Conservation (phyloP, 2,329 filamentous ascomycete genomes). For the Diaporthe sp. region DNA sequence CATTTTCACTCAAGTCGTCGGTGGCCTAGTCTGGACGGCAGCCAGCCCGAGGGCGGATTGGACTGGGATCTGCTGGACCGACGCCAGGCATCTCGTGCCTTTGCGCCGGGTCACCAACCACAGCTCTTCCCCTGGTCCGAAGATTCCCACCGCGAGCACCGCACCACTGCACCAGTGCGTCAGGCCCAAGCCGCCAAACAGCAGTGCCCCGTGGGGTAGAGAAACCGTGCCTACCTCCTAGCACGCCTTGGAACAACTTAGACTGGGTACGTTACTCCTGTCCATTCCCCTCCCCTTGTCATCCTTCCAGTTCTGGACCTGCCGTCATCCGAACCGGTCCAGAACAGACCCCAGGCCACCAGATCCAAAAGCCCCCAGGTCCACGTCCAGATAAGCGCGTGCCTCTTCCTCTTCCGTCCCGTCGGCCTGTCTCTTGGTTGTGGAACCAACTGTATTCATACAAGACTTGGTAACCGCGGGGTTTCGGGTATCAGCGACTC, state of each 20-base stretch:
- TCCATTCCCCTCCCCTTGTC: neutral
- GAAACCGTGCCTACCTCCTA: neutral
- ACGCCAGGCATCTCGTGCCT: conserved; percentile 29
- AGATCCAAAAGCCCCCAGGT: neutral
- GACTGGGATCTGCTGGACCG: neutral
- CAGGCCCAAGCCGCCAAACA: conserved; percentile 18
- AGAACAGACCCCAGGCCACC: neutral
- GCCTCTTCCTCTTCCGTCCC: neutral
- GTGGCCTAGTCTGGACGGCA: neutral
- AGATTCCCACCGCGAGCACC: neutral
- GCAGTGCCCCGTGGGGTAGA: conserved; percentile 18
- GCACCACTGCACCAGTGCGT: conserved; percentile 20
- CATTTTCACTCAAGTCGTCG: neutral
- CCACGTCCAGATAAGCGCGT: neutral
- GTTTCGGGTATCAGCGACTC: conserved; percentile 20
- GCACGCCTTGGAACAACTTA: neutral
- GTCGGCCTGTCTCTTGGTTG: neutral
- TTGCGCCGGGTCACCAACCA: conserved; percentile 39
- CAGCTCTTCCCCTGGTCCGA: conserved; percentile 38
- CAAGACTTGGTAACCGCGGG: neutral
- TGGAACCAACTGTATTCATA: neutral
- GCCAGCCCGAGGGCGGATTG: neutral
- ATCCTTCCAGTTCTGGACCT: conserved; percentile 8
- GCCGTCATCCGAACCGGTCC: conserved; percentile 17
- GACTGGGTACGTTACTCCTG: neutral